Base-by-base conservation (phyloP, 2,329 filamentous ascomycete genomes). In the Beauveria medogensis region DNA sequence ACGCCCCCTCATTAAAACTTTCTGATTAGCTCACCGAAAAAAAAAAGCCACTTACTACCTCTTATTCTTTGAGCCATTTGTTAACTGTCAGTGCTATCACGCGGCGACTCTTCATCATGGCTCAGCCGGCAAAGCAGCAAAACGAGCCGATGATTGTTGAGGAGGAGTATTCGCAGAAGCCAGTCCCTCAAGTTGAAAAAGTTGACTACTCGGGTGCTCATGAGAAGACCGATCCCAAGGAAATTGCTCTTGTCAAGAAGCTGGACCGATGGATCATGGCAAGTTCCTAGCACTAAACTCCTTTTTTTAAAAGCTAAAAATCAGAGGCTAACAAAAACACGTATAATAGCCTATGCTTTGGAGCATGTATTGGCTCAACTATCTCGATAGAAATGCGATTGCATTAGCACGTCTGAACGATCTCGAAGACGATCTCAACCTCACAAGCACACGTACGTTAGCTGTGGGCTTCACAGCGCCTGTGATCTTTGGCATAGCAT, bases 311-410 rank as follows among this genome's bases (percentile, higher is more conserved):
- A 30, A 30, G 47, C 30, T 26, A 4, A 1, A 5, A 43, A 6
- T 14, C 24, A 5, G 20, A 55, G 34, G 34, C 22, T 24, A 43
- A 41, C 43, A 52, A 52, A 20, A n/a, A 8, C 12, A 8, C 18
- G 5, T 5, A 52, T 6, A n/a, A 43, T 16, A 55, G 52, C 72
- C 72, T 0, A 74, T 73, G 65, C 67, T 74, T 4, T 74, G 72
- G 71, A 65, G 67, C 61, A 71, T 75, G 69, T 79, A 78, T 64
- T 78, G 74, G 67, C 69, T 78, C 48, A 78, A 76, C 62, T 77
- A 77, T 57, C 69, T 79, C 22, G 78, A 80, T 47, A 71, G 77
- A 7, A 79, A 79, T 60, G 77, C 77, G 30, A 79, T 81, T 63
- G 75, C 76, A 0, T 71, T 78, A 41, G 78, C 78, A 1, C 67